Conservation (phyloP, 139 green algal genomes). For the Zygnema cylindricum region DNA sequence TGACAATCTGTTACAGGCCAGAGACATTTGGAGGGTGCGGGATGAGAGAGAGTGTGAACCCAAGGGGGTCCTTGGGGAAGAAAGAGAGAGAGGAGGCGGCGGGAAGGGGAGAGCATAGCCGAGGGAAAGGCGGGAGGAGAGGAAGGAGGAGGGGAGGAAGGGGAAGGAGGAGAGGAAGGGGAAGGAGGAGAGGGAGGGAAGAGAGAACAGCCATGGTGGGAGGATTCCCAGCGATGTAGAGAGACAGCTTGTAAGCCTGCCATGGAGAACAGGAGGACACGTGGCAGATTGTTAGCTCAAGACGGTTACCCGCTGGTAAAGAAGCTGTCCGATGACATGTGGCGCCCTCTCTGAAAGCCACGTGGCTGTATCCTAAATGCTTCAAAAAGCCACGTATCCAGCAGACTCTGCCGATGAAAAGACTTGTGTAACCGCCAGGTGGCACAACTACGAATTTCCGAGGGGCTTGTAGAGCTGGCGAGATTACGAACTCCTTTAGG, state of each 20-base stretch:
- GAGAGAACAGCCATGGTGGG: not conserved
- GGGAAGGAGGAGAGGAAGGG: not conserved
- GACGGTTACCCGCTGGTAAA: no score
- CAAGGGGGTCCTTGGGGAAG: not conserved
- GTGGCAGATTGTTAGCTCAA: no score
- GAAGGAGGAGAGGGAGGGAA: not conserved
- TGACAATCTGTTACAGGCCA: not conserved
- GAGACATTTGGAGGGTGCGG: not conserved
- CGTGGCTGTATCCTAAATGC: no score
- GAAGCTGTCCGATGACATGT: no score
- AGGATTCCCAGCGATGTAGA: not conserved
- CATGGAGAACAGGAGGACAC: no score
- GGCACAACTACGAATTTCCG: no score
- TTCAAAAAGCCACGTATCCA: no score
- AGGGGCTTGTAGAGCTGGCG: no score
- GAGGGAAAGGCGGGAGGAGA: not conserved
- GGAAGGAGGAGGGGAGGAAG: not conserved
- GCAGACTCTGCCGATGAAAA: no score
- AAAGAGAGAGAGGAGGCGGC: not conserved
- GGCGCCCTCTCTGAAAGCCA: no score
- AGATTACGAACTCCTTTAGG: no score
- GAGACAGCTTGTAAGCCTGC: not conserved
- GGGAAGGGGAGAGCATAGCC: not conserved
- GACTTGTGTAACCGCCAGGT: no score
- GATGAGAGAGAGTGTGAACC: not conserved